These are phyloP conservation scores for Sanghuangporus weigelae DNA, from an alignment of 1,284 basidiomycete genomes.

Conservation along the genomic window DNA sequence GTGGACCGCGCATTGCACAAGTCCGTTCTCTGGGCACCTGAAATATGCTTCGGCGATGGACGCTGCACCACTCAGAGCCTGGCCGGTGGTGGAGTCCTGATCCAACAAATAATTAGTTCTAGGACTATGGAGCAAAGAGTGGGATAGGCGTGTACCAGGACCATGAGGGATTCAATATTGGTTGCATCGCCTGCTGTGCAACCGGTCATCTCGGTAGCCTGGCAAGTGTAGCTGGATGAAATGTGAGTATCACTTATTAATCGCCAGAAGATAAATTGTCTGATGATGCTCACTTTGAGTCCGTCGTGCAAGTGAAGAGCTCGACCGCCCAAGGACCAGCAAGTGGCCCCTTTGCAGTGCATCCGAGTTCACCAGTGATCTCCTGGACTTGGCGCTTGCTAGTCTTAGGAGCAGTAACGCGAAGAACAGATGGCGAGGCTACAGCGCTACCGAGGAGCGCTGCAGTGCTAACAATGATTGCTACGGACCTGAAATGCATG, in stretches of 20 bases:
- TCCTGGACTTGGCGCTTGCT: slow-evolving; percentile 5
- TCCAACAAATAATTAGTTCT: background rate
- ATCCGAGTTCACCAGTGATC: background rate
- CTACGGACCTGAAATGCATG: background rate
- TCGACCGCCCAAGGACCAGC: slow-evolving; percentile 8
- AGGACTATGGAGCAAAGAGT: background rate
- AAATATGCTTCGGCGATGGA: background rate
- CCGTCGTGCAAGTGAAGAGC: slow-evolving; percentile 1
- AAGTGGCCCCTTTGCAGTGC: slow-evolving; percentile 1
- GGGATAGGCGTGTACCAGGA: background rate
- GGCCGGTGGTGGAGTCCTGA: background rate
- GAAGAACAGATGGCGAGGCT: background rate
- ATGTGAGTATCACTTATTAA: background rate
- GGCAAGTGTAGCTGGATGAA: background rate
- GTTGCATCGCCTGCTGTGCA: background rate
- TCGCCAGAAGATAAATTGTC: background rate
- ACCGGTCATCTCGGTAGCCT: slow-evolving; percentile 4
- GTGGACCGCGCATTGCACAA: background rate
- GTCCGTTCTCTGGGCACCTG: slow-evolving; percentile 6
- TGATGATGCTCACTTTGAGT: background rate
- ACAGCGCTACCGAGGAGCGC: background rate
- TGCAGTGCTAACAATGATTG: background rate
- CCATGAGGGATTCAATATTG: background rate
- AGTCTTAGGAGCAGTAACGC: background rate
- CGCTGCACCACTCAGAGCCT: background rate